Evolutionary conservation across 495 filamentous ascomycete genomes (phyloP).

Genomic region (Talaromyces thailandensis): DNA sequence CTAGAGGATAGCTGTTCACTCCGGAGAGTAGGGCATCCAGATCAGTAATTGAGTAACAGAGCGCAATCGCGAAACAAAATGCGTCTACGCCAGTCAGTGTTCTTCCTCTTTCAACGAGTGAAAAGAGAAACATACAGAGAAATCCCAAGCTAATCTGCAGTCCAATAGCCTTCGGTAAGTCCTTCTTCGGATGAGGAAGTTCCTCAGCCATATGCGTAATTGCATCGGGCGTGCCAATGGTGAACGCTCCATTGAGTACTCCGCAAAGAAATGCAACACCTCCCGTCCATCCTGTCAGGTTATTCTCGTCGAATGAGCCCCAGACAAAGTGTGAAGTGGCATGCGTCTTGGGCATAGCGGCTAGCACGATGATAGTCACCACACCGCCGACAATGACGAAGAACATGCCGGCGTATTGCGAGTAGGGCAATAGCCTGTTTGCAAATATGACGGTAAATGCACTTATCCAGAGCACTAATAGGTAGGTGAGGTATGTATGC

Average conservation of each 20-base stretch:
- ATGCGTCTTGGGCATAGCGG: constrained; percentile 58
- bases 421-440: constrained; percentile 53
- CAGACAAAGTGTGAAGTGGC: constrained; percentile 53
- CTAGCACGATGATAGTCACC: constrained; percentile 58
- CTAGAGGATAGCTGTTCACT: constrained; percentile 55
- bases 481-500: constrained; percentile 66
- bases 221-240: constrained; percentile 64
- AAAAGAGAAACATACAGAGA: constrained; percentile 14
- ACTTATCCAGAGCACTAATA: constrained; percentile 55
- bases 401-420: constrained; percentile 54
- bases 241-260: constrained; percentile 69
- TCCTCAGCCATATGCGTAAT: constrained; percentile 71
- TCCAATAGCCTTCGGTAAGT: constrained; percentile 49
- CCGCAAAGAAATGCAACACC: constrained; percentile 66
- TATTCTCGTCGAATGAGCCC: constrained; percentile 48
- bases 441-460: constrained; percentile 55
- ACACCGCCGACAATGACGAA: constrained; percentile 55
- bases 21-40: constrained; percentile 48
- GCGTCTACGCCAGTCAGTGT: constrained; percentile 23
- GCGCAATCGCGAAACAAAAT: constrained; percentile 51
- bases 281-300: constrained; percentile 53
- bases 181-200: constrained; percentile 49
- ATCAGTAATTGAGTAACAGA: constrained; percentile 63
- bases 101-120: background rate
- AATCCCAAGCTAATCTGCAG: constrained; percentile 24